Base-by-base conservation (phyloP, 2,329 filamentous ascomycete species). In the Tympanopsis confertula region DNA sequence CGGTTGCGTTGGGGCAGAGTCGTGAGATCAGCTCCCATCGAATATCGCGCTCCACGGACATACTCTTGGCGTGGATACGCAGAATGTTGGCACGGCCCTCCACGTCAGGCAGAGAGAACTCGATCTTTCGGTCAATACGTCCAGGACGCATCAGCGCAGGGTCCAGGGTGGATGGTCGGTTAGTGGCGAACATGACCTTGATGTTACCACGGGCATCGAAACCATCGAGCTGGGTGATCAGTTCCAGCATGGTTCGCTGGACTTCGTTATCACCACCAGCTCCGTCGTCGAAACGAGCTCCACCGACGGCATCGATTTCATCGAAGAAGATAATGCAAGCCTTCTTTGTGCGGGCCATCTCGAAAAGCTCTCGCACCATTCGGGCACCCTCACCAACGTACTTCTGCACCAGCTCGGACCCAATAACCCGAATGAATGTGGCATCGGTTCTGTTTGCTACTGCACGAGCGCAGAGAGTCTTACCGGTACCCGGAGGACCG, bases 291-390 rank as follows among this genome's bases (percentile, higher is more conserved):
- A 96, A 95, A 61, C 89, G 86, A 28, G 89, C 89, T 50, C 89
- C 89, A 55, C 89, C 89, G 39, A 96, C 86, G 36, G 89, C 89
- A 59, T 96, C 89, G 44, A 96, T 91, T 66, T 98, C 91, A 58
- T 98, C 91, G 55, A 94, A 94, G 78, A 98, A 98, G 65, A 98
- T 98, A 57, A 98, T 98, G 63, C 91, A 98, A 1, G 91, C 91
- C 66, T 98, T 98, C 75, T 98, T 98, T 40, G 91, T 96, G 50
- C 91, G 80, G 7, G 91, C 91, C 91, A 98, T 98, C 66, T 98
- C 91, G 59, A 98, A 98, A 3, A 98, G 75, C 66, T 98, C 91
- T 52, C 91, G 81, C 15, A 98, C 91, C 91, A 98, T 98, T 51
- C 93, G 78, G 4, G 93, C 91, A 57, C 91, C 91, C 61, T 98